Conservation (phyloP, 345 rosid species). For the Hibiscus mutabilis region DNA sequence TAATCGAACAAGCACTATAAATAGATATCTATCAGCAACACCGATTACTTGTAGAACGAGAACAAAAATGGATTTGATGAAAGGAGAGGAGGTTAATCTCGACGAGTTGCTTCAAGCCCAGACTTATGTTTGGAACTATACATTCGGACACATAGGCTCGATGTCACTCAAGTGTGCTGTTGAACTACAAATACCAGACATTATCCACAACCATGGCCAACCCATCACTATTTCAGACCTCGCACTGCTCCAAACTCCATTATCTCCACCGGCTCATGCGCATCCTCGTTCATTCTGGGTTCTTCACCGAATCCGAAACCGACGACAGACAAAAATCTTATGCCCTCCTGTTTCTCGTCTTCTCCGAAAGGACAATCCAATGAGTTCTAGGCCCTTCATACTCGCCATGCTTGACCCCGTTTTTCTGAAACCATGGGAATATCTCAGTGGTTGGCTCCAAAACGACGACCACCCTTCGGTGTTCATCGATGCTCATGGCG, state of each 20-base stretch:
- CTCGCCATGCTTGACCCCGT: constrained; percentile 11
- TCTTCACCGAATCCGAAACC: constrained; percentile 15
- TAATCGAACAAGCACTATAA: background rate
- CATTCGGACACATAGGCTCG: background rate
- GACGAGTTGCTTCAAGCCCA: constrained; percentile 1
- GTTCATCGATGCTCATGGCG: constrained; percentile 12
- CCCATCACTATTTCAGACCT: constrained; percentile 32
- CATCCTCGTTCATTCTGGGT: constrained; percentile 30
- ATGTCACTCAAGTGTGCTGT: constrained; percentile 36
- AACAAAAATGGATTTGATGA: background rate
- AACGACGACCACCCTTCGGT: constrained; percentile 3
- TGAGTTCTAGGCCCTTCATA: background rate
- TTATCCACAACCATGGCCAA: constrained; percentile 29
- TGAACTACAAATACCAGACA: constrained; percentile 34
- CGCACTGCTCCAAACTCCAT: constrained; percentile 13
- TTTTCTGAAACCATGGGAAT: constrained; percentile 4
- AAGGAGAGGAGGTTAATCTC: background rate
- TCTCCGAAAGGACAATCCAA: constrained; percentile 18
- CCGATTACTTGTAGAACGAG: background rate
- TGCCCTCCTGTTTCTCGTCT: constrained; percentile 10
- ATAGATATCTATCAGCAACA: background rate
- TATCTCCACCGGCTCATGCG: constrained; percentile 28
- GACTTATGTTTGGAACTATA: background rate
- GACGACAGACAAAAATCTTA: constrained; percentile 11
- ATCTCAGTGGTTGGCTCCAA: constrained; percentile 26